phyloP scores from a whole-genome alignment of 176 grass and related monocot species.

The Poa annua region DNA sequence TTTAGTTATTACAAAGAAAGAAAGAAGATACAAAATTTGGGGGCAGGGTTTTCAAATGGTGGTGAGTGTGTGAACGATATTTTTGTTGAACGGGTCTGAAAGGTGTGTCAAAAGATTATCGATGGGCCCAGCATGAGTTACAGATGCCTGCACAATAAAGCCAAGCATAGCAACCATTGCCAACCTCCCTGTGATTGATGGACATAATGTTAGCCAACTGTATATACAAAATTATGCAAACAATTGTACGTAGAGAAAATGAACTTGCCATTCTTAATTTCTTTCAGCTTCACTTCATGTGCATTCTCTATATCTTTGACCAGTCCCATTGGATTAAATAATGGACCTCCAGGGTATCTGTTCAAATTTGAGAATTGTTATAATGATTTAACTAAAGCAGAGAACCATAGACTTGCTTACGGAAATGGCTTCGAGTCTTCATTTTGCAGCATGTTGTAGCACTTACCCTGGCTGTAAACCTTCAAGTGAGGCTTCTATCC shows the following conservation, averaged over 20 bases:
- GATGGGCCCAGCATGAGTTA: slow-evolving; percentile 74
- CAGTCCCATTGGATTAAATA: slow-evolving; percentile 84
- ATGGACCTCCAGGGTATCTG: slow-evolving; percentile 84
- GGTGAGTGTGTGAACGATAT: slow-evolving; percentile 63
- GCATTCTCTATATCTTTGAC: slow-evolving; percentile 79
- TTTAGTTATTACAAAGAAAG: not conserved
- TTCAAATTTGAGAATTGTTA: not conserved
- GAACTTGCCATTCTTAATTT: slow-evolving; percentile 91
- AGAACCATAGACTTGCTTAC: not conserved
- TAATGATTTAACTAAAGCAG: slow-evolving; percentile 7
- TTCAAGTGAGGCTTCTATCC: slow-evolving; percentile 74
- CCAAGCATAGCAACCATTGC: slow-evolving; percentile 94
- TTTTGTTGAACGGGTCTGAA: slow-evolving; percentile 85
- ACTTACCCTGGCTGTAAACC: slow-evolving; percentile 76
- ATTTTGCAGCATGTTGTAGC: not conserved
- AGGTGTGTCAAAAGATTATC: slow-evolving; percentile 81
- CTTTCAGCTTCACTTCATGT: slow-evolving; percentile 79
- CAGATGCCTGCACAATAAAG: slow-evolving; percentile 74
- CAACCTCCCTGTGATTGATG: slow-evolving; percentile 62
- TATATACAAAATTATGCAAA: not conserved
- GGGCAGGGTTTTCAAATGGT: slow-evolving; percentile 20
- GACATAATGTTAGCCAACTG: slow-evolving; percentile 15
- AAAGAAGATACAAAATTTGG: not conserved
- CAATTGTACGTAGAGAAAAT: not conserved
- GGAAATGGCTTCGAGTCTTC: not conserved